Percentiles rank a stretch among this genome's conserved stretches.
These are phyloP conservation scores for Diplodia corticola DNA, from an alignment of 2,329 filamentous ascomycete genomes.

Conservation along the genomic window DNA sequence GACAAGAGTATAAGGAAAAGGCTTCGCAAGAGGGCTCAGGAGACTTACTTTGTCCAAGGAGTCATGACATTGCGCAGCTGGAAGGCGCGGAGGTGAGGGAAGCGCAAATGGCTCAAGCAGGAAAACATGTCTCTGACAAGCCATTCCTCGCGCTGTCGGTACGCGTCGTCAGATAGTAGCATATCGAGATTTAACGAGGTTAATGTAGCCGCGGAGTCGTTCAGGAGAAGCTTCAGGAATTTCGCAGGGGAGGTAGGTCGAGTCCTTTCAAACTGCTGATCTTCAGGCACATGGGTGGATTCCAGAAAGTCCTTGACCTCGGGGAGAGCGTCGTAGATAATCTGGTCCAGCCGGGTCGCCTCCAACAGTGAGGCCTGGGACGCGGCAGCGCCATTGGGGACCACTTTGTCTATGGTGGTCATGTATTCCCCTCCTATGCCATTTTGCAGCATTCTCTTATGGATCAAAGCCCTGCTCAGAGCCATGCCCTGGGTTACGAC, in stretches of 20 bases:
- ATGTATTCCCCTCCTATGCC: constrained; percentile 35
- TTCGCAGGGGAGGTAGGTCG: background rate
- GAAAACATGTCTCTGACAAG: background rate
- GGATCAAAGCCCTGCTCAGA: background rate
- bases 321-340: constrained; percentile 31
- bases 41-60: constrained; percentile 26
- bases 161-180: constrained; percentile 26
- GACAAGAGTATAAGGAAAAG: constrained; percentile 31
- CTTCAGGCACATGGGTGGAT: constrained; percentile 3
- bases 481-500: constrained; percentile 2
- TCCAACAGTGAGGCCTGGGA: background rate
- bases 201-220: constrained; percentile 29
- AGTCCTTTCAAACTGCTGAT: background rate
- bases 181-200: constrained; percentile 41
- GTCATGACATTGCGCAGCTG: constrained; percentile 48
- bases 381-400: background rate
- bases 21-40: constrained; percentile 37
- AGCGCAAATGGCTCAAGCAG: constrained; percentile 33
- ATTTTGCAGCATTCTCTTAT: constrained; percentile 30
- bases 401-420: constrained; percentile 30
- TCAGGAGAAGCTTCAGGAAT: constrained; percentile 25
- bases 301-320: constrained; percentile 30
- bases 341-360: background rate
- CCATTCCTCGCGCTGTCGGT: constrained; percentile 2
- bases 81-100: constrained; percentile 48